Evolutionary conservation across 2,329 filamentous ascomycete genomes (phyloP).

Genomic region (Myriosclerotinia scirpicola): DNA sequence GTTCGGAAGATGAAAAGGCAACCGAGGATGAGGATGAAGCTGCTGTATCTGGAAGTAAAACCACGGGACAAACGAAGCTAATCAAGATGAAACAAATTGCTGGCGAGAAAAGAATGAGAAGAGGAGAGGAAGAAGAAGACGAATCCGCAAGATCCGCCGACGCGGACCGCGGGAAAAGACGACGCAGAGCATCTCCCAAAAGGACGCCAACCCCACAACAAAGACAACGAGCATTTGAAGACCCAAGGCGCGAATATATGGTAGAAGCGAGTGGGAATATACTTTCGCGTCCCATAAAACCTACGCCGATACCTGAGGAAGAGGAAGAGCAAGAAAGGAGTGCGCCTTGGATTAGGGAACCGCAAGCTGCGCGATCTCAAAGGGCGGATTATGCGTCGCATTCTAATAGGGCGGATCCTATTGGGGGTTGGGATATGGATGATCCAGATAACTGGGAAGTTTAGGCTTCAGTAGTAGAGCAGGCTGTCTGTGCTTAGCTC

Average conservation of each 20-base stretch:
- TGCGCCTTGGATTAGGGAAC: neutral
- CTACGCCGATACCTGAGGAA: neutral
- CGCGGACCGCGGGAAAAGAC: neutral
- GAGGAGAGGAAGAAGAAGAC: neutral
- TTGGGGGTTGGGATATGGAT: neutral
- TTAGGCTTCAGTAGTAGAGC: neutral
- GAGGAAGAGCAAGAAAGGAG: neutral
- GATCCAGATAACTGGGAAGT: neutral
- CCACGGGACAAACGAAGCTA: fast-evolving
- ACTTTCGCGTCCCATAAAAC: neutral
- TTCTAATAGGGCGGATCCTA: neutral
- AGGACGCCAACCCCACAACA: neutral
- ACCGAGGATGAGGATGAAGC: neutral
- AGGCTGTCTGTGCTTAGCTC: neutral
- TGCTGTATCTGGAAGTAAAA: no score
- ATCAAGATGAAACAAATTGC: no score
- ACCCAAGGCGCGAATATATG: neutral
- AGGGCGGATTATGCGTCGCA: neutral
- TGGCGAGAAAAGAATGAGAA: neutral
- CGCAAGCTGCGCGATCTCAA: no score
- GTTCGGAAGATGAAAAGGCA: neutral
- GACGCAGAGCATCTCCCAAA: neutral
- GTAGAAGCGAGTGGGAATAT: neutral
- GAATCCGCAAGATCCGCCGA: neutral
- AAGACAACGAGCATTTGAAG: no score